These are phyloP conservation scores for Tylopilus subfusipes DNA, from an alignment of 768 basidiomycete species.

Conservation along the genomic window DNA sequence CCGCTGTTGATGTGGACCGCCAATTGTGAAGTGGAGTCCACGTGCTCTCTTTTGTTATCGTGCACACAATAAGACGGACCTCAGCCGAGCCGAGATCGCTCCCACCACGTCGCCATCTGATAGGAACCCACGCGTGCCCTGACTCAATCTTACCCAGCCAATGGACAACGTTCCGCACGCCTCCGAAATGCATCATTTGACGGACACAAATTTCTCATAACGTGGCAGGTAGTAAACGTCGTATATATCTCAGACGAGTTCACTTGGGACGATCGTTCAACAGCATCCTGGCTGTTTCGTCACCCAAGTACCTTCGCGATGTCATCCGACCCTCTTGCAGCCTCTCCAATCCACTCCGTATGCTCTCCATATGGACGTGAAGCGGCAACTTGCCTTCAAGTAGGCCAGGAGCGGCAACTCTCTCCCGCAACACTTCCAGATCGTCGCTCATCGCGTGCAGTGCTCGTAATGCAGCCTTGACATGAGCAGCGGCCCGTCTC, in stretches of 20 bases:
- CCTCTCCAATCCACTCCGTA: conserved; percentile 57
- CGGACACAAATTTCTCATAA: too few species aligned
- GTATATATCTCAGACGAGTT: too few species aligned
- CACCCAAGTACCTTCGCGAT: conserved; percentile 47
- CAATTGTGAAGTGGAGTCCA: conserved; percentile 19
- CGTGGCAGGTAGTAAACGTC: too few species aligned
- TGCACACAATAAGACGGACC: conserved; percentile 27
- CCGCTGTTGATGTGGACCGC: neutral
- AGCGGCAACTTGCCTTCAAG: conserved; percentile 57
- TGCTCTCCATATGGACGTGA: conserved; percentile 74
- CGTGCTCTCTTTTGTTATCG: conserved; percentile 22
- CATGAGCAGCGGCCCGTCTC: conserved; percentile 59
- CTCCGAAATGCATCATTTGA: too few species aligned
- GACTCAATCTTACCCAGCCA: too few species aligned
- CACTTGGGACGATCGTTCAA: neutral
- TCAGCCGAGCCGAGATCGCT: neutral
- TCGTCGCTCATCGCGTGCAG: conserved; percentile 65
- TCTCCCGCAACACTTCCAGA: conserved; percentile 72
- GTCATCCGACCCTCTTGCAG: conserved; percentile 51
- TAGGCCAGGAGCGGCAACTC: conserved; percentile 66
- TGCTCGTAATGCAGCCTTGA: conserved; percentile 60
- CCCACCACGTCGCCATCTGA: neutral
- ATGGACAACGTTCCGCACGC: neutral
- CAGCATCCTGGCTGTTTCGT: conserved; percentile 22
- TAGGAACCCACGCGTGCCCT: too few species aligned